phyloP scores from a whole-genome alignment of 805 yeast species.

The Wickerhamomyces mucosus region DNA sequence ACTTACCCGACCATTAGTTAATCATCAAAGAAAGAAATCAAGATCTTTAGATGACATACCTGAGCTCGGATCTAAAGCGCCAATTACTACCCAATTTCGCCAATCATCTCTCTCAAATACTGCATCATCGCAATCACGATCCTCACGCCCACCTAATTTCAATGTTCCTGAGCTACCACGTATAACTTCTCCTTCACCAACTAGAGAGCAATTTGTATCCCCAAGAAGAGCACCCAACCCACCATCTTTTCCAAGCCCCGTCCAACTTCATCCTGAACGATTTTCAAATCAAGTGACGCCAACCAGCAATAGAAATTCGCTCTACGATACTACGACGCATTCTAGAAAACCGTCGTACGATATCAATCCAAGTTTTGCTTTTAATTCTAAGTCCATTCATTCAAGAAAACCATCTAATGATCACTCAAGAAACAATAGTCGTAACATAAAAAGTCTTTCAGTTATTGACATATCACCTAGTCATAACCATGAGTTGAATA shows the following conservation, averaged over 20 bases:
- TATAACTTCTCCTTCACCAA: conserved; percentile 9
- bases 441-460: conserved; percentile 14
- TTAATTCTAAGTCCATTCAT: conserved; percentile 6
- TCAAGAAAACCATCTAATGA: conserved; percentile 21
- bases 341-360: conserved; percentile 23
- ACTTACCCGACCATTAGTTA: conserved; percentile 17
- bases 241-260: conserved; percentile 40
- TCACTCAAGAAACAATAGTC: conserved; percentile 13
- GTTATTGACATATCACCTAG: conserved; percentile 24
- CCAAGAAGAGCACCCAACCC: conserved; percentile 73
- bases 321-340: conserved; percentile 14
- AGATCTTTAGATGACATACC: conserved; percentile 40
- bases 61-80: conserved; percentile 6
- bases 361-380: conserved; percentile 9
- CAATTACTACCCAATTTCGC: conserved; percentile 4
- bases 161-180: conserved; percentile 11
- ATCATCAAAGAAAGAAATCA: conserved; percentile 39
- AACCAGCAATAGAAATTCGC: conserved; percentile 15
- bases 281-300: conserved; percentile 13
- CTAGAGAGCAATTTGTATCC: conserved; percentile 36
- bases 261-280: conserved; percentile 17
- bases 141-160: conserved; percentile 1
- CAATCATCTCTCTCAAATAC: conserved; percentile 12
- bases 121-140: too few relatives aligned
- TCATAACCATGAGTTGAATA: conserved; percentile 13